These are phyloP conservation scores for Drechslerella coelobrocha DNA, from an alignment of 2,329 filamentous ascomycete genomes.

Conservation along the genomic window DNA sequence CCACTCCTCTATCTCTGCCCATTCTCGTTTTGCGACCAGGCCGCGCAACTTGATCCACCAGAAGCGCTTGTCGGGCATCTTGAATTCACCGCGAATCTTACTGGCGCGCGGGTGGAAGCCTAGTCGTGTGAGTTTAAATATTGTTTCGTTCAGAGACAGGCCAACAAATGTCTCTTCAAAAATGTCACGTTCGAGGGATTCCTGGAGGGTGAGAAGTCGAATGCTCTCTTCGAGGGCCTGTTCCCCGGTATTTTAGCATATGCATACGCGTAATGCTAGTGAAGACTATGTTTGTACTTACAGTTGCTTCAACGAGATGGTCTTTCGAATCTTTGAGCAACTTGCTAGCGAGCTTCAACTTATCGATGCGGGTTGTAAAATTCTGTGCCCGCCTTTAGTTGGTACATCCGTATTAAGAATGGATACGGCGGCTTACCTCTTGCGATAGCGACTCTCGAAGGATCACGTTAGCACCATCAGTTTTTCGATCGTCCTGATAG, in stretches of 20 bases:
- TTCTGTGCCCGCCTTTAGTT: slow-evolving; percentile 45
- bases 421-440: slow-evolving; percentile 52
- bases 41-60: slow-evolving; percentile 89
- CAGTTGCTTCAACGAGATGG: slow-evolving; percentile 53
- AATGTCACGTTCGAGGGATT: slow-evolving; percentile 83
- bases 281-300: not conserved
- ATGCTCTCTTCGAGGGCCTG: slow-evolving; percentile 79
- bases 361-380: slow-evolving; percentile 66
- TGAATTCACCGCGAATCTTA: slow-evolving; percentile 90
- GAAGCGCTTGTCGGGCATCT: slow-evolving; percentile 84
- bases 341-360: slow-evolving; percentile 84
- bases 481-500: slow-evolving; percentile 91
- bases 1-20: slow-evolving; percentile 89
- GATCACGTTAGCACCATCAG: slow-evolving; percentile 87
- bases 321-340: slow-evolving; percentile 85
- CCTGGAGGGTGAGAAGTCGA: slow-evolving; percentile 82
- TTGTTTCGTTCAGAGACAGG: slow-evolving; percentile 85
- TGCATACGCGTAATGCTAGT: slow-evolving; percentile 53
- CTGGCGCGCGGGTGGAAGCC: slow-evolving; percentile 84
- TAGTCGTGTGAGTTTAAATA: slow-evolving; percentile 82
- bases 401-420: too few relatives aligned
- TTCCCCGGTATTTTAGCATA: slow-evolving; percentile 67
- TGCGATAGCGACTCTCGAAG: slow-evolving; percentile 81
- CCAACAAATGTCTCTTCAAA: slow-evolving; percentile 76
- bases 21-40: slow-evolving; percentile 86